Conservation (phyloP, 495 filamentous ascomycete species). For the Neurospora sp. region DNA sequence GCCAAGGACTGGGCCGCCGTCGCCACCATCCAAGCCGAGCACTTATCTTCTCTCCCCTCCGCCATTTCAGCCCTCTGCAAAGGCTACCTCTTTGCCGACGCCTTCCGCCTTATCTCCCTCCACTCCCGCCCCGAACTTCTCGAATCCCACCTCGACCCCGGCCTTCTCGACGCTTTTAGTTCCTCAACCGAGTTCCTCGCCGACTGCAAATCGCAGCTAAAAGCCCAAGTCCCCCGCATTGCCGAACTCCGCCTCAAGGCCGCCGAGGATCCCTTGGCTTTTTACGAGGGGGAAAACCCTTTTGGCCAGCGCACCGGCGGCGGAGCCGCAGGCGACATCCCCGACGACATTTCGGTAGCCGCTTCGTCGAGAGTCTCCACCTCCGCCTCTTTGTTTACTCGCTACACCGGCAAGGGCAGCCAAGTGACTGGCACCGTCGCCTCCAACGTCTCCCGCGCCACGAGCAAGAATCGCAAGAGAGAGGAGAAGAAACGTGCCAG, state of each 20-base stretch:
- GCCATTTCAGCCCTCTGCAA: constrained; percentile 68
- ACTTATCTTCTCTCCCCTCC: constrained; percentile 57
- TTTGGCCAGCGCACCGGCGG: constrained; percentile 18
- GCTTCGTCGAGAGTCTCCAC: constrained; percentile 73
- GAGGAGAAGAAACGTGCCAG: constrained; percentile 93
- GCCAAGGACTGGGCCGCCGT: constrained; percentile 72
- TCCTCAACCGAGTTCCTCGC: constrained; percentile 78
- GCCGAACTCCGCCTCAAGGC: constrained; percentile 72
- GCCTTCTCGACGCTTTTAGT: constrained; percentile 66
- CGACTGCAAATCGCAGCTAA: constrained; percentile 78
- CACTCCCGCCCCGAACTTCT: constrained; percentile 37
- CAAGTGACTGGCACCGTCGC: constrained; percentile 54
- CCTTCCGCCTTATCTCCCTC: constrained; percentile 54
- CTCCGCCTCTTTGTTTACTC: constrained; percentile 73
- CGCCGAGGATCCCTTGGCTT: constrained; percentile 66
- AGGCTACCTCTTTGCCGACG: constrained; percentile 75
- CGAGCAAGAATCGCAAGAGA: constrained; percentile 68
- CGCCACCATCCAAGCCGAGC: constrained; percentile 68
- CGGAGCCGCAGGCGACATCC: constrained; percentile 54
- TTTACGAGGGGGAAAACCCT: constrained; percentile 60
- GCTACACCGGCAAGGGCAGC: constrained; percentile 64
- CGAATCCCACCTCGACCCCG: constrained; percentile 53
- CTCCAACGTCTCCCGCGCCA: constrained; percentile 57
- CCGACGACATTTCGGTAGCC: constrained; percentile 85
- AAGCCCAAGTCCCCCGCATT: constrained; percentile 75